Evolutionary conservation across 371 early-diverging fungal genomes (phyloP).

Genomic region (Phascolomyces articulosus): DNA sequence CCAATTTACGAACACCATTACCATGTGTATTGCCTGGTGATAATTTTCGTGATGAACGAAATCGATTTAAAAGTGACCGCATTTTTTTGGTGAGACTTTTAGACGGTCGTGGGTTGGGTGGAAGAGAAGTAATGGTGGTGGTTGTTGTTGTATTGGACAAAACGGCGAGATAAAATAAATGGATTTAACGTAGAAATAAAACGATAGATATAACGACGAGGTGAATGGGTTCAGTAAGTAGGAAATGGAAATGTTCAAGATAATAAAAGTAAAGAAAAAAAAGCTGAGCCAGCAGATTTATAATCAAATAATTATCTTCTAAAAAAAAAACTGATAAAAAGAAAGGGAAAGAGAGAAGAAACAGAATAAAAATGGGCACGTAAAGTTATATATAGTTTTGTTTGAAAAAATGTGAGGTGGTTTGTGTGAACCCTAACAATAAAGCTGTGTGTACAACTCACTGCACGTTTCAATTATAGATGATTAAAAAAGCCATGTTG

Average conservation of each 20-base stretch:
- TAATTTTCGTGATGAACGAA: not conserved
- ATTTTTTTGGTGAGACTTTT: not conserved
- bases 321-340: too few species aligned
- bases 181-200: not conserved
- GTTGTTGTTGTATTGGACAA: not conserved
- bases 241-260: too few species aligned
- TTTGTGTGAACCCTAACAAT: too few species aligned
- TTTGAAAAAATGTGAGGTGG: not conserved
- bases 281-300: slow-evolving; percentile 1
- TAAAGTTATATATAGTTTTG: not conserved
- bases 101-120: not conserved
- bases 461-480: too few species aligned
- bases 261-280: not conserved
- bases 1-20: not conserved
- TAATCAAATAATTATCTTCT: too few species aligned
- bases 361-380: not conserved
- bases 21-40: not conserved
- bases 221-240: too few species aligned
- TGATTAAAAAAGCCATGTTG: too few species aligned
- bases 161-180: not conserved
- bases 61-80: not conserved
- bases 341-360: not conserved
- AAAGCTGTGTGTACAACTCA: not conserved
- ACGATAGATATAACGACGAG: too few species aligned
- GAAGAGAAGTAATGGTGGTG: not conserved